Base-by-base conservation (phyloP, 352 stramenopile genomes). In the Pythium biforme region DNA sequence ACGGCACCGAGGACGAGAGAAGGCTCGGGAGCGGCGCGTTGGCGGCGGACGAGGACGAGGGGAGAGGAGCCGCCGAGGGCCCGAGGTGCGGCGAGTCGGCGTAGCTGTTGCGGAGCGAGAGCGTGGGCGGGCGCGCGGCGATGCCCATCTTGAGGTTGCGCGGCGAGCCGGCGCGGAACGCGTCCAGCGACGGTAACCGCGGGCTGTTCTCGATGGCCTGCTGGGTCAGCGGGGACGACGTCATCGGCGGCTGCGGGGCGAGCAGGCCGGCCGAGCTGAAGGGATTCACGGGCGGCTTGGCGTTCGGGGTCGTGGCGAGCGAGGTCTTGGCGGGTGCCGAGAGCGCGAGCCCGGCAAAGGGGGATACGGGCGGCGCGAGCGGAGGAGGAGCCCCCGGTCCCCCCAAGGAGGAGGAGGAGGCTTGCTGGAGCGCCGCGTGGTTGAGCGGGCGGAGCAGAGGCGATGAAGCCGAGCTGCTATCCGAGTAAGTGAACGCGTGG, bases 271-370 rank as follows among this genome's bases (percentile, higher is more conserved):
- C 41, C 14, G 63, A 27, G 37, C 55, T 50, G 49, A 92, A 92
- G 34, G 82, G 82, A 60, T 91, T 91, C 56, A 70, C 64, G 22
- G 76, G 75, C 3, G 70, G 62, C 55, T 83, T 82, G 25, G 60
- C 52, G 34, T 55, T 40, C 5, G 41, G 41, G 9, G 45, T 20
- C 9, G 45, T 33, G 43, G 43, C 46, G 41, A 77, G 50, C 22
- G 73, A 72, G n/a, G 80, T 73, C 27, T 79, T 81, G 26, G 75
- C 67, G 0, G 83, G 83, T 7, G 83, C 83, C 23, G 83, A 92
- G 15, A 92, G 74, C 5, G 83, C 83, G 65, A 92, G 74, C 8
- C 77, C 79, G 1, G 83, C 83, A 25, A 92, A 92, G 8, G 83
- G 83, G 2, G 83, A 92, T 46, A 90, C 71, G 0, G 83, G 83